Evolutionary conservation across 257 asterid species (phyloP).

Genomic region (Primulina eburnea): DNA sequence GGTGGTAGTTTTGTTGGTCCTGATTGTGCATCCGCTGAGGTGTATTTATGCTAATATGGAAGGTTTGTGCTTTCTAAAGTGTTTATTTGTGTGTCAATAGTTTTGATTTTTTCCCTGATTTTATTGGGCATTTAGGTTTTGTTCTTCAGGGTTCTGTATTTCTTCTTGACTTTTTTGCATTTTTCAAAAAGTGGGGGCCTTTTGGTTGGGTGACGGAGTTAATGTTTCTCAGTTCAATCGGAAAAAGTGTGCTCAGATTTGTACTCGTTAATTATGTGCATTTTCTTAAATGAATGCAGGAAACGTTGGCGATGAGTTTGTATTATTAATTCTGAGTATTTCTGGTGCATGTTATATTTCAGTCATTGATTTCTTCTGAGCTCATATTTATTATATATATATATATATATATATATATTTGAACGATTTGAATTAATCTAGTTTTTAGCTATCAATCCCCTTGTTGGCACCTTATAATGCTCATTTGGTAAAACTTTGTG

Average conservation of each 20-base stretch:
- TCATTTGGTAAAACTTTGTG: constrained; percentile 9
- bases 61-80: constrained; percentile 48
- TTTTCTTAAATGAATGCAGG: constrained; percentile 13
- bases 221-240: neutral
- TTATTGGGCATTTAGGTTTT: constrained; percentile 7
- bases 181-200: constrained; percentile 11
- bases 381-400: too few species aligned
- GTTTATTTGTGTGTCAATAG: constrained; percentile 7
- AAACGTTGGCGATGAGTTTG: neutral
- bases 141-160: constrained; percentile 5
- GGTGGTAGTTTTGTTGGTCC: constrained; percentile 51
- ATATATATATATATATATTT: too few species aligned
- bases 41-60: constrained; percentile 80
- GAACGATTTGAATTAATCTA: constrained; percentile 14
- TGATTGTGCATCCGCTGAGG: constrained; percentile 44
- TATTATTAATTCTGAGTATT: constrained; percentile 4
- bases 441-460: constrained; percentile 12
- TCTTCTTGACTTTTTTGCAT: constrained; percentile 18
- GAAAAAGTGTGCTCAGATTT: constrained; percentile 5
- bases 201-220: constrained; percentile 18
- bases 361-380: neutral
- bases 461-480: constrained; percentile 2
- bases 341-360: too few species aligned
- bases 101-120: neutral
- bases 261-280: constrained; percentile 10